A percentile compares a stretch with the other conserved stretches of the same genome.
Evolutionary conservation across 2,329 filamentous ascomycete genomes (phyloP).

Genomic region (Aspergillus nomiae): DNA sequence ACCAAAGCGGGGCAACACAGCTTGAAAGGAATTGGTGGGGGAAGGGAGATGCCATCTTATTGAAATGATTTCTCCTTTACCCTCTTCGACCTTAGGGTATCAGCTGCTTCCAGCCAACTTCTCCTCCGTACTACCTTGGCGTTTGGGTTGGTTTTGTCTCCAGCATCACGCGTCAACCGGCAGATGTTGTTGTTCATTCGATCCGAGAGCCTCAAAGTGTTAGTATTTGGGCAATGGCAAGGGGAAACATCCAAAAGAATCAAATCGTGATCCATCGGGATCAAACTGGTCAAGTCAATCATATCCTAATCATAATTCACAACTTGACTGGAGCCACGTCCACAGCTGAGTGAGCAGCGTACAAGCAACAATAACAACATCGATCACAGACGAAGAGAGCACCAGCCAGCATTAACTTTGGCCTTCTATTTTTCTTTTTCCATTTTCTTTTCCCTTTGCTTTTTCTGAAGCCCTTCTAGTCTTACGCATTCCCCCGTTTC

Average conservation of each 20-base stretch:
- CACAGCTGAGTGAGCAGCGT: neutral
- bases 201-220: neutral
- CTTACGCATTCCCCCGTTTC: neutral
- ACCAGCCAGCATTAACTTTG: neutral
- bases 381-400: neutral
- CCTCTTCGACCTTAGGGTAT: neutral
- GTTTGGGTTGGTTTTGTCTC: neutral
- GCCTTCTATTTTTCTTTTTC: neutral
- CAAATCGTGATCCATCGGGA: neutral
- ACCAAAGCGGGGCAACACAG: slow-evolving; percentile 1
- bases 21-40: neutral
- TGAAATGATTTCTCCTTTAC: neutral
- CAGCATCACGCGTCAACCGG: neutral
- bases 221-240: neutral
- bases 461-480: neutral
- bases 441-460: neutral
- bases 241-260: neutral
- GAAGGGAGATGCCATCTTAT: neutral
- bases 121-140: neutral
- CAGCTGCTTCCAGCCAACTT: neutral
- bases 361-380: neutral
- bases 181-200: neutral
- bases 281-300: neutral
- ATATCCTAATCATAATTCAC: neutral
- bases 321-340: slow-evolving; percentile 1